These are phyloP conservation scores for Nakazawaea ernobii DNA, from an alignment of 805 yeast species.

Conservation along the genomic window DNA sequence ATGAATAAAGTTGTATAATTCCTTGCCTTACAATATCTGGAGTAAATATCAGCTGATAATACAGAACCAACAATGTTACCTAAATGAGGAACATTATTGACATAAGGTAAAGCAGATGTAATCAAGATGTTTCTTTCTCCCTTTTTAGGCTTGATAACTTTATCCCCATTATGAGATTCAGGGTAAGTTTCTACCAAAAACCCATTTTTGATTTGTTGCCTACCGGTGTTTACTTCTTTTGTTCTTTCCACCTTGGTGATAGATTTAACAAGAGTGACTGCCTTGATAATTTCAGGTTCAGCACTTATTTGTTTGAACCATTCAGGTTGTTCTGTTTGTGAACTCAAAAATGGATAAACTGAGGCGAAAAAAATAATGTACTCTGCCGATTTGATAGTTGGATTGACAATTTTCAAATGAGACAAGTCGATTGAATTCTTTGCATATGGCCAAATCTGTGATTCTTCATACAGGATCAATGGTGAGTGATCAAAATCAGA, in stretches of 20 bases:
- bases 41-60: conserved; percentile 86
- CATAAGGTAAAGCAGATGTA: conserved; percentile 97
- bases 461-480: conserved; percentile 38
- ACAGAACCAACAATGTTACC: conserved; percentile 97
- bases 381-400: conserved; percentile 35
- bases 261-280: conserved; percentile 39
- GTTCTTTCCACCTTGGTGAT: conserved; percentile 38
- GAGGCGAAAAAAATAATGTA: conserved; percentile 58
- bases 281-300: conserved; percentile 35
- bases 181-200: conserved; percentile 10
- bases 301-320: conserved; percentile 41
- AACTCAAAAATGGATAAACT: conserved; percentile 36
- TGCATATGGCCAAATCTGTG: conserved; percentile 33
- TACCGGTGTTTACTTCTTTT: conserved; percentile 37
- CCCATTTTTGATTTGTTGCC: conserved; percentile 17
- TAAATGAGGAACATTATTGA: conserved; percentile 96
- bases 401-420: conserved; percentile 11
- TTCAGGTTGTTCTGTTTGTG: conserved; percentile 12
- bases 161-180: conserved; percentile 18
- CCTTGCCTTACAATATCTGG: conserved; percentile 86
- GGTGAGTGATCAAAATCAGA: conserved; percentile 35
- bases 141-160: conserved; percentile 54
- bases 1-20: conserved; percentile 80
- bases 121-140: conserved; percentile 77
- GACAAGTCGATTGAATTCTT: conserved; percentile 21